Evolutionary conservation across 2,329 filamentous ascomycete species (phyloP).

Genomic region (Fusarium tricinctum): DNA sequence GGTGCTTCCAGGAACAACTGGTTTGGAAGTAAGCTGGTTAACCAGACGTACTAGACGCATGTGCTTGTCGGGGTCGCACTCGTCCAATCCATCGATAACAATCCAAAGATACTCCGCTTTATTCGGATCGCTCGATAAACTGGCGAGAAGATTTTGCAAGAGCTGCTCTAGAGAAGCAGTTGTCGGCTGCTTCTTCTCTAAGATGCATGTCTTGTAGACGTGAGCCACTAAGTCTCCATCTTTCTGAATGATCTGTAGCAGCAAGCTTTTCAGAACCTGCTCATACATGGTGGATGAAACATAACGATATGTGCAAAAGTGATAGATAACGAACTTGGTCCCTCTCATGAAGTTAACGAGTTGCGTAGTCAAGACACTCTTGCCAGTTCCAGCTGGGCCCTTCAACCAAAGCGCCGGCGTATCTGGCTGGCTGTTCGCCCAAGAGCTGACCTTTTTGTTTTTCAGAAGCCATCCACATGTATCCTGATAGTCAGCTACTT

Average conservation of each 20-base stretch:
- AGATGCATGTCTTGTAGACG: constrained; percentile 17
- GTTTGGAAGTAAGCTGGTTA: constrained; percentile 8
- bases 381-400: constrained; percentile 26
- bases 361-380: constrained; percentile 33
- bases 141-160: constrained; percentile 6
- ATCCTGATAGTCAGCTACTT: constrained; percentile 3
- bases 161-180: constrained; percentile 9
- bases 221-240: constrained; percentile 26
- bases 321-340: not conserved
- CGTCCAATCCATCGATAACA: constrained; percentile 31
- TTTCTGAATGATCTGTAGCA: constrained; percentile 20
- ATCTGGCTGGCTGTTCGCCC: constrained; percentile 11
- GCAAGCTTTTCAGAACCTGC: constrained; percentile 18
- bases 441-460: constrained; percentile 7
- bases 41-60: constrained; percentile 8
- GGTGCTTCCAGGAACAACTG: not conserved
- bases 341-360: constrained; percentile 32
- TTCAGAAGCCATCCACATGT: constrained; percentile 33
- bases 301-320: constrained; percentile 32
- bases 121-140: not conserved
- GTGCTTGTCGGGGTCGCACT: constrained; percentile 29
- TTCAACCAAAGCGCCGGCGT: constrained; percentile 24
- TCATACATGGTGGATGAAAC: constrained; percentile 17
- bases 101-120: constrained; percentile 20
- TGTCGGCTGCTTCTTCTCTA: constrained; percentile 26